Conservation (phyloP, 2,329 filamentous ascomycete species). For the Penicillium sp. region DNA sequence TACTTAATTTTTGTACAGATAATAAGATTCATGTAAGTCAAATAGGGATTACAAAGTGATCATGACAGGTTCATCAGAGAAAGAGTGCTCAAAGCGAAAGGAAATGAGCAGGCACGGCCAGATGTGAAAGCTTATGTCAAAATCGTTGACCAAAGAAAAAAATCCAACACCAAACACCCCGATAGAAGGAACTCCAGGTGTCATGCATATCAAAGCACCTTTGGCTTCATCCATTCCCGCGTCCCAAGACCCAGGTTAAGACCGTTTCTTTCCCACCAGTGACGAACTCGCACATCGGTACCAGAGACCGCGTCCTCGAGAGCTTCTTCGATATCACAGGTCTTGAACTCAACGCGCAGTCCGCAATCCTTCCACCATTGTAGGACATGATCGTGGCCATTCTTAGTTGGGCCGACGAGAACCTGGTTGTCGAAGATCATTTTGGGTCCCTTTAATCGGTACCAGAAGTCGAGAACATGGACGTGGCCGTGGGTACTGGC, state of each 20-base stretch:
- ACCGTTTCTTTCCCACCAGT: constrained; percentile 88
- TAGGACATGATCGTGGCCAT: constrained; percentile 80
- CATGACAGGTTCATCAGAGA: too few species aligned
- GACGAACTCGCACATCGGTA: constrained; percentile 72
- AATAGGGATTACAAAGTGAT: too few species aligned
- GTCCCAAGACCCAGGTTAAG: constrained; percentile 80
- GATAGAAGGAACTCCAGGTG: constrained; percentile 7
- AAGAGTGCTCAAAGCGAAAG: too few species aligned
- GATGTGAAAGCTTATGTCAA: neutral
- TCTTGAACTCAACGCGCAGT: constrained; percentile 86
- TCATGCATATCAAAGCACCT: constrained; percentile 60
- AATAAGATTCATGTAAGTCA: too few species aligned
- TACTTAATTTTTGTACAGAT: too few species aligned
- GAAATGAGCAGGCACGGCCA: too few species aligned
- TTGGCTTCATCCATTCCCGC: constrained; percentile 87
- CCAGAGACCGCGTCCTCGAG: constrained; percentile 79
- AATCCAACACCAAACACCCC: constrained; percentile 4
- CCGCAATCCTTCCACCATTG: constrained; percentile 86
- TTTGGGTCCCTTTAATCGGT: constrained; percentile 72
- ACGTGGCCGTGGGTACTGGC: constrained; percentile 86
- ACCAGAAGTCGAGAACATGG: constrained; percentile 81
- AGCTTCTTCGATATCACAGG: constrained; percentile 93
- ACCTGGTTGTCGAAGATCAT: constrained; percentile 84
- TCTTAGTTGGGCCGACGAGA: constrained; percentile 83
- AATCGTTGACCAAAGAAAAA: neutral